These are phyloP conservation scores for Inga oerstediana DNA, from an alignment of 306 rosid genomes.

Conservation along the genomic window DNA sequence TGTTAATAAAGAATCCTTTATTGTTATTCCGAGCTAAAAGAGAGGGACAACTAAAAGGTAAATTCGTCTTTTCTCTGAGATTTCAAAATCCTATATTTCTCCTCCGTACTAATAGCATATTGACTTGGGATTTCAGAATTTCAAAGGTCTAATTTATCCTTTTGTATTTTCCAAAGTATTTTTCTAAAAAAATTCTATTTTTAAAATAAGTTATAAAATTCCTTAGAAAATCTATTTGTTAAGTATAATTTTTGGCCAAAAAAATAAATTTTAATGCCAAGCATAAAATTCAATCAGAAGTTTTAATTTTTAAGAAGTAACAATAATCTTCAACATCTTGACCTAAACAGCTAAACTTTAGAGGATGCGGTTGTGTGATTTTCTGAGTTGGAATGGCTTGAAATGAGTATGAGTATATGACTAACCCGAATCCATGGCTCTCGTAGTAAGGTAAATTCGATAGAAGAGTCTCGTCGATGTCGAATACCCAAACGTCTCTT, in stretches of 20 bases:
- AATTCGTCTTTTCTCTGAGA: too few species aligned
- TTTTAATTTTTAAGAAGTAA: not conserved
- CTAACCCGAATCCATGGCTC: constrained; percentile 68
- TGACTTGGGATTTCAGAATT: too few species aligned
- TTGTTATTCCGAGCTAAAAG: too few species aligned
- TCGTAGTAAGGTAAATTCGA: constrained; percentile 71
- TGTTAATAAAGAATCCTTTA: too few species aligned
- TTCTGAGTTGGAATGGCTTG: not conserved
- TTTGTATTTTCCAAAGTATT: too few species aligned
- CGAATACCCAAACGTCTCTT: constrained; percentile 85
- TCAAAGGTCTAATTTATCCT: too few species aligned
- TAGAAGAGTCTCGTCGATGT: constrained; percentile 79
- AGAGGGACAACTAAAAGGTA: too few species aligned
- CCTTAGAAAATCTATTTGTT: not conserved
- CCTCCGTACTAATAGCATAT: too few species aligned
- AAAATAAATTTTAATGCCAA: not conserved
- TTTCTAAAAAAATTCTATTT: too few species aligned
- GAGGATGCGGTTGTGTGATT: not conserved
- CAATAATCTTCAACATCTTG: not conserved
- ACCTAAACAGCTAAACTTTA: not conserved
- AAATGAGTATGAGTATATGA: not conserved
- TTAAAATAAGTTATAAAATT: not conserved
- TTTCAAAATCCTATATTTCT: too few species aligned
- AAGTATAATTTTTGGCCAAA: too few species aligned
- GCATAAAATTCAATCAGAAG: not conserved